These are phyloP conservation scores for Monilinia laxa DNA, from an alignment of 2,329 filamentous ascomycete species.

Conservation along the genomic window DNA sequence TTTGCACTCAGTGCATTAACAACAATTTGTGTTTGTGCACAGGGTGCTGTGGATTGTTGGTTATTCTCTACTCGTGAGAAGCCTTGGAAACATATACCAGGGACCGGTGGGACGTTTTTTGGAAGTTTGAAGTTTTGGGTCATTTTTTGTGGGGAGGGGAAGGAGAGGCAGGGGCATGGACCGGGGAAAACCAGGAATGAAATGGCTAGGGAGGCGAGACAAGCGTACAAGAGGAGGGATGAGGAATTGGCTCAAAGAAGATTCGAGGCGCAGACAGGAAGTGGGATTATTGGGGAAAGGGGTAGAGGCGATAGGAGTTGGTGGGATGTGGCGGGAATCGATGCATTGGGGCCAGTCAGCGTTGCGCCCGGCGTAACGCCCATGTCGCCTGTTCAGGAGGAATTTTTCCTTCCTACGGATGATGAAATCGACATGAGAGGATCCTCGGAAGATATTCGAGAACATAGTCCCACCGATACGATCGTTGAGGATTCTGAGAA, in stretches of 20 bases:
- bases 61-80: conserved; percentile 70
- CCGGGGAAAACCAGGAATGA: conserved; percentile 53
- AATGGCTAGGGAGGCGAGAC: conserved; percentile 51
- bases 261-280: conserved; percentile 31
- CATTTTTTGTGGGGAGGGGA: conserved; percentile 27
- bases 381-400: conserved; percentile 36
- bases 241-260: conserved; percentile 47
- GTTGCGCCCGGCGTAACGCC: not conserved
- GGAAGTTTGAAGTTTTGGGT: conserved; percentile 41
- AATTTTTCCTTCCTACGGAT: conserved; percentile 22
- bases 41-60: conserved; percentile 66
- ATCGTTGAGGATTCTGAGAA: not conserved
- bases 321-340: conserved; percentile 39
- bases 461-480: not conserved
- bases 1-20: conserved; percentile 56
- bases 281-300: conserved; percentile 14
- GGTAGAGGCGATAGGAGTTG: conserved; percentile 39
- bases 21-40: conserved; percentile 59
- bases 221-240: conserved; percentile 50
- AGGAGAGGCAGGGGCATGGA: conserved; percentile 39
- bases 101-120: conserved; percentile 43
- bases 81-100: conserved; percentile 62
- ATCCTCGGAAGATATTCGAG: not conserved
- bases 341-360: conserved; percentile 22
- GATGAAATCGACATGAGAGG: not conserved